Base-by-base conservation (phyloP, 371 early-diverging fungal species). In the Entomophthora muscae region DNA sequence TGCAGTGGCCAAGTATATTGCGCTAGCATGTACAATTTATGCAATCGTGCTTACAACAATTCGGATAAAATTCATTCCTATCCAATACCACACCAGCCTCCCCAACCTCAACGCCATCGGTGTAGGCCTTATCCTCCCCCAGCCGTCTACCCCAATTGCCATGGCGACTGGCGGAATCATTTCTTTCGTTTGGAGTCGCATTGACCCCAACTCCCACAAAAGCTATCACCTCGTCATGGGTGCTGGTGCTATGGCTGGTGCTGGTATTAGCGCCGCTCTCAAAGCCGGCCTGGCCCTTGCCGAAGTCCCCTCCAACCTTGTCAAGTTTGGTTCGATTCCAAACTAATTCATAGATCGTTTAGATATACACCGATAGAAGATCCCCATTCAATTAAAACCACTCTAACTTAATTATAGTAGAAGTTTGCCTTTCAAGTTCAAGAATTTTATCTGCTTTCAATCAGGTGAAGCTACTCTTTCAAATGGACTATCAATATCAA, bases 221-320 rank as follows among this genome's bases (percentile, higher is more conserved):
- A n/a, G 21, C 1, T 30, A 27, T 2, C 5, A 42, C n/a, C 13
- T 32, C 1, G 60, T 23, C 24, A 21, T 60, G 42, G 60, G n/a
- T 30, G 60, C 60, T 60, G 60, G 60, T 1, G 23, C 22, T 7
- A 60, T 32, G 1, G 60, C 60, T 32, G 30, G 60, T 5, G 60
- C 31, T 60, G 60, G 60, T 32, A 60, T 60, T 24, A 1, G 22
- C 42, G 60, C 31, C 7, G 32, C 32, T 3, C 3, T 28, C 3
- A 60, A 60, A 31, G 60, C 60, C 23, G 60, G n/a, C 1, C 23
- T 32, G 1, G 22, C 28, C 21, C 17, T 60, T 22, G 2, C 2
- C 22, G 60, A 42, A 1, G 5, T 60, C 1, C 27, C 5, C 3
- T n/a, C 23, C 21, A 26, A 60, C 42, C 1, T 2, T 12, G 24